Evolutionary conservation across 768 basidiomycete species (phyloP).

Genomic region (Boletales sp.): DNA sequence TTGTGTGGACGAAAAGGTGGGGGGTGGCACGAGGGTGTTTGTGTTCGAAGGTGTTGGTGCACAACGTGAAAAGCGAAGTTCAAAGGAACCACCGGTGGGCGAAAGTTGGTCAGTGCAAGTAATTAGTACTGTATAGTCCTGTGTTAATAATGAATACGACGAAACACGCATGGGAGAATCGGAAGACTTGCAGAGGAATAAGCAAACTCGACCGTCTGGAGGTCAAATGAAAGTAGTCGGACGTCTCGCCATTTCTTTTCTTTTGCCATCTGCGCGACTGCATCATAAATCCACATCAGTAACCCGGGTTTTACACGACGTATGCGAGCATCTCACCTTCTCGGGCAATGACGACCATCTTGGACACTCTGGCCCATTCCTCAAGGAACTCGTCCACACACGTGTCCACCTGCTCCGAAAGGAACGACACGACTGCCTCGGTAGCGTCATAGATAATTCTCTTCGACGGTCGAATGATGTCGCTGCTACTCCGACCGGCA

Average conservation of each 20-base stretch:
- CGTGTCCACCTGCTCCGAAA: slow-evolving; percentile 80
- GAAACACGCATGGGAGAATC: background rate
- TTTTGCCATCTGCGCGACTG: slow-evolving; percentile 83
- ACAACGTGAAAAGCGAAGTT: slow-evolving; percentile 65
- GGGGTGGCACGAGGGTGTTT: slow-evolving; percentile 22
- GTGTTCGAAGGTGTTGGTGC: slow-evolving; percentile 9
- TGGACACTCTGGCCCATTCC: slow-evolving; percentile 90
- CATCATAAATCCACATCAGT: background rate
- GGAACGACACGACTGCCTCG: slow-evolving; percentile 85
- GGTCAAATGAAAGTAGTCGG: slow-evolving; percentile 82
- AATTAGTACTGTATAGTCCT: slow-evolving; percentile 79
- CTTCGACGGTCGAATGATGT: slow-evolving; percentile 78
- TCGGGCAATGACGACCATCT: slow-evolving; percentile 90
- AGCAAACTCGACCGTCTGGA: slow-evolving; percentile 88
- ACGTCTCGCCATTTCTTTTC: slow-evolving; percentile 70
- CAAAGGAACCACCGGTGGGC: slow-evolving; percentile 64
- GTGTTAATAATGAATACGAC: background rate
- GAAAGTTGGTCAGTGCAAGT: slow-evolving; percentile 76
- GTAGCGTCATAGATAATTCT: slow-evolving; percentile 87
- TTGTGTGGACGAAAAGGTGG: slow-evolving; percentile 31
- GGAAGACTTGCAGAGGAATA: slow-evolving; percentile 55
- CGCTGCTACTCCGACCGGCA: slow-evolving; percentile 43
- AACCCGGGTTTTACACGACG: background rate
- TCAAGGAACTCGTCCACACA: slow-evolving; percentile 90
- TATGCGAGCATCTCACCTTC: slow-evolving; percentile 53